Percentiles rank a stretch among this genome's conserved stretches.
Conservation (phyloP, 2,329 filamentous ascomycete genomes). For the Davidsoniella australis region DNA sequence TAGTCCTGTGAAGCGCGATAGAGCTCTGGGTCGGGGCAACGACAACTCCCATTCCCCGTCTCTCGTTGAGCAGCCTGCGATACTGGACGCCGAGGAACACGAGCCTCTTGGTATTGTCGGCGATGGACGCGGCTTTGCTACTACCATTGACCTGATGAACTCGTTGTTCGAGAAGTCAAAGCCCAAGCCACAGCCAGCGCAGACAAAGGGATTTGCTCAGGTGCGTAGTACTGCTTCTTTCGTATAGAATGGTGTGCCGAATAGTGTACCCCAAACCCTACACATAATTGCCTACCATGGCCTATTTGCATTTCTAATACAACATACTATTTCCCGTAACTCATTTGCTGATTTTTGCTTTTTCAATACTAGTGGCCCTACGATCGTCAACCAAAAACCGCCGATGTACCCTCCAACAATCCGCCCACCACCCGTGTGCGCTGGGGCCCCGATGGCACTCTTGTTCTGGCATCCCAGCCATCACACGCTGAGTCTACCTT, state of each 20-base stretch:
- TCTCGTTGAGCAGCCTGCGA: constrained; percentile 12
- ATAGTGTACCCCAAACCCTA: neutral
- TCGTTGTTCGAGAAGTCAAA: constrained; percentile 68
- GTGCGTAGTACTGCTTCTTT: constrained; percentile 45
- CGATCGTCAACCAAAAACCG: constrained; percentile 57
- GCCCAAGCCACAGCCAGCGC: constrained; percentile 34
- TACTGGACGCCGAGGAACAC: constrained; percentile 5
- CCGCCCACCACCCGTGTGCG: constrained; percentile 42
- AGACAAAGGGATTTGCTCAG: constrained; percentile 55
- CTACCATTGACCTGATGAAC: constrained; percentile 91
- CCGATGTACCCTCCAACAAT: constrained; percentile 17
- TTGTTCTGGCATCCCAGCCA: constrained; percentile 38
- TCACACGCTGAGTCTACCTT: constrained; percentile 9
- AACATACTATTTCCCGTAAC: neutral
- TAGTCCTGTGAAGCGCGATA: constrained; percentile 83
- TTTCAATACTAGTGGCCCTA: constrained; percentile 60
- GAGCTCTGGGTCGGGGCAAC: constrained; percentile 42
- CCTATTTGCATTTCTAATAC: neutral
- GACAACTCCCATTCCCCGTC: constrained; percentile 25
- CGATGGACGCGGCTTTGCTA: constrained; percentile 55
- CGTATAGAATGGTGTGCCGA: neutral
- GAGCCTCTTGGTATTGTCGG: constrained; percentile 16
- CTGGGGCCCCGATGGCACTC: constrained; percentile 59
- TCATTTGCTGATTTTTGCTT: constrained; percentile 17
- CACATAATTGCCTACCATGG: neutral